Evolutionary conservation across 331 rosid species (phyloP).

Genomic region (Arachis monticola): DNA sequence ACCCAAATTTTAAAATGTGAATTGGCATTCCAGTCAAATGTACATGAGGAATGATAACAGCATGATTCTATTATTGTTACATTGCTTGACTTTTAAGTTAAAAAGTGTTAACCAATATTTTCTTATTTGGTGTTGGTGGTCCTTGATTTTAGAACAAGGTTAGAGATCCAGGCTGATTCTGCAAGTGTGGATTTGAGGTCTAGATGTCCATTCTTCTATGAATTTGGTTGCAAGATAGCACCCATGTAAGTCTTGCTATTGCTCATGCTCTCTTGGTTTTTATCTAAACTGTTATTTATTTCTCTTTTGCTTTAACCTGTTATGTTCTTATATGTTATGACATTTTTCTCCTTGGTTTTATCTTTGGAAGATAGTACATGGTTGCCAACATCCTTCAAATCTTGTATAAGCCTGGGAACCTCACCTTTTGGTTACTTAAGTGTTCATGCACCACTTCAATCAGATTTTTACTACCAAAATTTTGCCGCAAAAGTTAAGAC

Average conservation of each 20-base stretch:
- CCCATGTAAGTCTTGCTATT: slow-evolving; percentile 64
- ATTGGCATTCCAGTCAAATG: slow-evolving; percentile 1
- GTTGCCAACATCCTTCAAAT: slow-evolving; percentile 17
- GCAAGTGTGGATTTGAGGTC: slow-evolving; percentile 81
- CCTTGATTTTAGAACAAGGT: slow-evolving; percentile 69
- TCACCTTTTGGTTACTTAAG: not conserved
- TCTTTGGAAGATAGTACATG: slow-evolving; percentile 28
- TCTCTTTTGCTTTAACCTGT: slow-evolving; percentile 17
- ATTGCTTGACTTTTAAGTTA: slow-evolving; percentile 23
- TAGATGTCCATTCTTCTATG: slow-evolving; percentile 79
- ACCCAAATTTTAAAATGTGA: not conserved
- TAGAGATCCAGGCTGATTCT: slow-evolving; percentile 88
- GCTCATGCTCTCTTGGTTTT: slow-evolving; percentile 17
- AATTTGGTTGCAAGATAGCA: slow-evolving; percentile 96
- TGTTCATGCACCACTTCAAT: slow-evolving; percentile 1
- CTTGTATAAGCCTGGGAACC: slow-evolving; percentile 30
- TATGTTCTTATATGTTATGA: not conserved
- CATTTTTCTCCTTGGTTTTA: slow-evolving; percentile 30
- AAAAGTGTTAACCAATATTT: not conserved
- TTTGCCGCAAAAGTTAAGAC: not conserved
- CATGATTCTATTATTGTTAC: slow-evolving; percentile 7
- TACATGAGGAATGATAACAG: slow-evolving; percentile 22
- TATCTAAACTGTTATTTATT: not conserved
- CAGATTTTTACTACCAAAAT: slow-evolving; percentile 7
- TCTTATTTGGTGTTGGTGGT: slow-evolving; percentile 33